Evolutionary conservation across 2,329 filamentous ascomycete species (phyloP), one percentile per base, ranked within the genome.

Genomic region (Ustulina deusta): DNA sequence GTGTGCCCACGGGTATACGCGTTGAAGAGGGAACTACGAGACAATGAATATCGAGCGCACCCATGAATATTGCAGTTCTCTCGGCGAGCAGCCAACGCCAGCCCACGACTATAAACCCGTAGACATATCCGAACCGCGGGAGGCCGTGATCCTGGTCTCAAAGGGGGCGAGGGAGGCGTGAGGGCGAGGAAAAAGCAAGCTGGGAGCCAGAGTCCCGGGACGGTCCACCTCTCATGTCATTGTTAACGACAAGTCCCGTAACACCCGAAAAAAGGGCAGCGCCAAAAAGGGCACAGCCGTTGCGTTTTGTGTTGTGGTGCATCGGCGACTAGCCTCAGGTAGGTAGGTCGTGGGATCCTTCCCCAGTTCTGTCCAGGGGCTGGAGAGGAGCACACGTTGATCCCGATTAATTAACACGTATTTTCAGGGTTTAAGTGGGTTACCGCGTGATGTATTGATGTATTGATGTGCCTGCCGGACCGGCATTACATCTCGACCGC

Each of bases 291-390:
- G 67, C 68, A 74, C 66, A 73, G 72, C 74, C 74, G 66, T 73
- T 61, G 59, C 64, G 55, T 56, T 36, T 72, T 73, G 72, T 69
- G 72, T 75, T 76, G 73, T 72, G 74, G 74, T 76, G 74, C 74
- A 74, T 75, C 72, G 74, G 69, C 68, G 46, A 71, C 72, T 75
- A 75, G 66, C 69, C 72, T 67, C 46, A 64, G 67, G 60, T 46
- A 61, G 67, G 67, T 57, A 74, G 72, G 71, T 70, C 71, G 72
- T 73, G 71, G 66, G 69, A 71, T 74, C 68, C 67, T 70, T 71
- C 70, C 71, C 72, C 60, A 54, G 61, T 63, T 66, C 38, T 56
- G 48, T 38, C 65, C 42, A 61, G 63, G 62, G 63, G 62, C 57
- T 40, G 34, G 63, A 55, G 46, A 25, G 40, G 56, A 62, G 57